These are phyloP conservation scores for Taiozyma sp. DNA, from an alignment of 1,139 yeast genomes.

Conservation along the genomic window DNA sequence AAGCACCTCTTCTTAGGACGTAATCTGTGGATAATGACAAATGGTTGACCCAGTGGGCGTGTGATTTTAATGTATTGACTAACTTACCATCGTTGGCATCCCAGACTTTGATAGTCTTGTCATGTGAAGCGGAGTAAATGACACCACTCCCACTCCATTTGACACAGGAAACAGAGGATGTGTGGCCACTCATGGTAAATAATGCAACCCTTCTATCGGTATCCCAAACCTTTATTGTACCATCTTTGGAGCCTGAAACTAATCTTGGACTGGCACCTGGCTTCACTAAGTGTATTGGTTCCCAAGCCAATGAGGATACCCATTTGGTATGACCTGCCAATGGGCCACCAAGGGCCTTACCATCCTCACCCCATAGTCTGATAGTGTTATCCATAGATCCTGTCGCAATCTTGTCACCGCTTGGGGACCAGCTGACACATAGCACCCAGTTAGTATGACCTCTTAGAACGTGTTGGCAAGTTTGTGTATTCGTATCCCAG, in stretches of 20 bases:
- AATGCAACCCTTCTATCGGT: slow-evolving; percentile 64
- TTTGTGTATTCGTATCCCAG: slow-evolving; percentile 97
- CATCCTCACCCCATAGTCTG: slow-evolving; percentile 81
- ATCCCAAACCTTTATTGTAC: slow-evolving; percentile 90
- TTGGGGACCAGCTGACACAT: slow-evolving; percentile 92
- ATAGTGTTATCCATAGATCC: slow-evolving; percentile 94
- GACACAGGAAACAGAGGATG: slow-evolving; percentile 86
- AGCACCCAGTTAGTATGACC: slow-evolving; percentile 96
- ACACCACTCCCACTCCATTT: slow-evolving; percentile 94
- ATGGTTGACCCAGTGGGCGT: slow-evolving; percentile 98
- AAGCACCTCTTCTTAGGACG: slow-evolving; percentile 79
- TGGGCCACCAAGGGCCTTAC: slow-evolving; percentile 70
- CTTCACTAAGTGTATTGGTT: slow-evolving; percentile 79
- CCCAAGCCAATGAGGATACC: slow-evolving; percentile 91
- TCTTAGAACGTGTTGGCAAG: slow-evolving; percentile 72
- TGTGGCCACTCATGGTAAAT: slow-evolving; percentile 82
- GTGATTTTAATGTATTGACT: slow-evolving; percentile 75
- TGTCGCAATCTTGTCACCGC: slow-evolving; percentile 87
- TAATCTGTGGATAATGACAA: slow-evolving; percentile 88
- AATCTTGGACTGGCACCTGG: slow-evolving; percentile 66
- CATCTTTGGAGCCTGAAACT: slow-evolving; percentile 90
- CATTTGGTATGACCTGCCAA: slow-evolving; percentile 82
- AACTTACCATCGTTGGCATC: slow-evolving; percentile 77
- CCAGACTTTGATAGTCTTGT: slow-evolving; percentile 93
- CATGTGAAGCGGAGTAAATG: slow-evolving; percentile 90